Conservation (phyloP, 352 stramenopile species). For the Phytophthora parvispora region DNA sequence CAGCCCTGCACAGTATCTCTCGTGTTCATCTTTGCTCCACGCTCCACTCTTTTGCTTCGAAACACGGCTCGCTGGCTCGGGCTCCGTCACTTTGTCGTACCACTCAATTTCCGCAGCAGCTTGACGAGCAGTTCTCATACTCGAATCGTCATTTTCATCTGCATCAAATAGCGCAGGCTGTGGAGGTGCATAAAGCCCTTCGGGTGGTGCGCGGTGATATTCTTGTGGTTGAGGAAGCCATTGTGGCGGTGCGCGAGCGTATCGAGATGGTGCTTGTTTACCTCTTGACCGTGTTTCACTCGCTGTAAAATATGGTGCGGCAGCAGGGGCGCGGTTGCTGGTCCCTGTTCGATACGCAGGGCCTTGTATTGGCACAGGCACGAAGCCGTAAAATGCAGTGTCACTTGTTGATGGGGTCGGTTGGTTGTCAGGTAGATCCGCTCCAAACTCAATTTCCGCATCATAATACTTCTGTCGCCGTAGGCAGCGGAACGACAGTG, state of each 20-base stretch:
- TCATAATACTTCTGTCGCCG: not conserved
- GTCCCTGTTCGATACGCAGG: not conserved
- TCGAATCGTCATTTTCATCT: not conserved
- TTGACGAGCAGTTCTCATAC: not conserved
- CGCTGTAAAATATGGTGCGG: no score
- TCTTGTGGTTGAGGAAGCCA: not conserved
- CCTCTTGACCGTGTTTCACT: not conserved
- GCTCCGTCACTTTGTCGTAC: not conserved
- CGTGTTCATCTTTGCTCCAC: slow-evolving; percentile 29
- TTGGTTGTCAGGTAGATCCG: not conserved
- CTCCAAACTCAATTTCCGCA: not conserved
- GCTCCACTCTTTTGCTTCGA: slow-evolving; percentile 2
- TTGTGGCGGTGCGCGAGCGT: no score
- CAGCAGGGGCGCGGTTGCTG: no score
- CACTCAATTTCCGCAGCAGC: not conserved
- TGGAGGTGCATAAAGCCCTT: not conserved
- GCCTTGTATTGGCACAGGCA: not conserved
- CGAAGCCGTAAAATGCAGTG: not conserved
- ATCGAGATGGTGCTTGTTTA: not conserved
- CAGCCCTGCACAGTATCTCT: slow-evolving; percentile 18
- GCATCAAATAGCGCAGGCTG: not conserved
- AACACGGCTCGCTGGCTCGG: not conserved
- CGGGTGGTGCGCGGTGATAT: not conserved
- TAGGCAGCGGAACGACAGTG: slow-evolving; percentile 8
- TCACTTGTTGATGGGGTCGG: not conserved